Evolutionary conservation across 1,284 basidiomycete species (phyloP), one percentile per base, ranked within the genome.

Genomic region (Ustilago curta): DNA sequence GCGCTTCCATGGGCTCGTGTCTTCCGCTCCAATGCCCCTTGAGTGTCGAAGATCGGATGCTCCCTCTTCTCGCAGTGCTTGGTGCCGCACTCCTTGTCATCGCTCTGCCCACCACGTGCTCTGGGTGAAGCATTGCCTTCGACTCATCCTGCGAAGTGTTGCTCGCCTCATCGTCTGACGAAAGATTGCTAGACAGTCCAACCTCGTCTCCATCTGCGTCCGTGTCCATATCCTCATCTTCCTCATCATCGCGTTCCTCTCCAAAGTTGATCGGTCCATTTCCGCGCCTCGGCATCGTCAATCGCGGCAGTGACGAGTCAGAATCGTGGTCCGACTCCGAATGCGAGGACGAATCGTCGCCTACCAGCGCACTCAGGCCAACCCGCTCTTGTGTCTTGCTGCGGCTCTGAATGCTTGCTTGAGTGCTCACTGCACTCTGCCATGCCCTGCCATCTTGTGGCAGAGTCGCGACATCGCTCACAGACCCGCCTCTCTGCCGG

Each of bases 161-260:
- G 49, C 71, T 74, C 8, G 62, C 71, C 51, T 77, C 71, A 37
- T 69, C 76, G 27, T 71, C 70, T 16, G 69, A 71, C 23, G 73
- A 68, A 32, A 70, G 25, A 23, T 62, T 64, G 68, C 72, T 70
- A 4, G 67, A 70, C 21, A 70, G 43, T 9, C 61, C 70, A 21
- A 63, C 69, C 23, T 63, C 62, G 19, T 60, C 72, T 12, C 53
- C 63, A 8, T 59, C 59, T 9, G 44, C 63, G 23, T 55, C 53
- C 18, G 27, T 4, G 16, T 55, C 53, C 1, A n/a, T 40, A 3
- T 53, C 69, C 27, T 55, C 67, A 19, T 62, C 58, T 3, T 52
- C 67, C 18, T 55, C 60, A 5, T 57, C 64, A 4, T 66, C 62
- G 7, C 44, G 61, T 4, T 55, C 55, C 3, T 62, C 39, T 14